Percentiles rank a stretch among this genome's conserved stretches.
These are phyloP conservation scores for Candida labiduridarum DNA, from an alignment of 1,139 yeast genomes.

Conservation along the genomic window DNA sequence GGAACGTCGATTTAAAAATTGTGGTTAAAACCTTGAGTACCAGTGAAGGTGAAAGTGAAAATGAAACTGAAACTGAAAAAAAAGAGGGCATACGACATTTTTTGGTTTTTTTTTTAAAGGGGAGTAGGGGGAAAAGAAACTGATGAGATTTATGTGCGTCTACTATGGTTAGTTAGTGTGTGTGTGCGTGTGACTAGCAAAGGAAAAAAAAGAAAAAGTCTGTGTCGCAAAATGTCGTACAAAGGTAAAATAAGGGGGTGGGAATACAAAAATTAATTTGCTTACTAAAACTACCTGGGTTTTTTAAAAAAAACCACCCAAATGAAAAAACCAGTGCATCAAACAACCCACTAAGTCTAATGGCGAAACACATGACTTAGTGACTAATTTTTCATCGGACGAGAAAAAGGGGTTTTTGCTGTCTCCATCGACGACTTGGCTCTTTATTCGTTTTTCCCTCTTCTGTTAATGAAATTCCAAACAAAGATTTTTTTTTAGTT, in stretches of 20 bases:
- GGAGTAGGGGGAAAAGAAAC: neutral
- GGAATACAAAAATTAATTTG: neutral
- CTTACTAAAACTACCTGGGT: too few species aligned
- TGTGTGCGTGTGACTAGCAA: neutral
- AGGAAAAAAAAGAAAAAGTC: neutral
- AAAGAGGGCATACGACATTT: neutral
- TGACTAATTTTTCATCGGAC: neutral
- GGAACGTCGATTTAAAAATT: neutral
- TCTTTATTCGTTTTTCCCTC: neutral
- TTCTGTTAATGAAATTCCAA: neutral
- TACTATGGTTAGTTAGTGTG: neutral
- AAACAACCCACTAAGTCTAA: neutral
- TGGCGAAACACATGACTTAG: too few species aligned
- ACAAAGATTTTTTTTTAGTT: neutral
- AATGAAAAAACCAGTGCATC: neutral
- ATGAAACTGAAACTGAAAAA: neutral
- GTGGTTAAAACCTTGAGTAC: neutral
- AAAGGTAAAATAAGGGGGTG: conserved; percentile 3
- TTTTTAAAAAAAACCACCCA: neutral
- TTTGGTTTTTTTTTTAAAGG: neutral
- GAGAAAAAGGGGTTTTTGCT: conserved; percentile 1
- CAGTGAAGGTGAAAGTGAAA: neutral
- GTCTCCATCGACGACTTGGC: neutral
- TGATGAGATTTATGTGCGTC: conserved; percentile 1
- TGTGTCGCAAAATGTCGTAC: conserved; percentile 3